Conservation (phyloP, 2,329 filamentous ascomycete genomes). For the Ceratocystis cacaofunesta region DNA sequence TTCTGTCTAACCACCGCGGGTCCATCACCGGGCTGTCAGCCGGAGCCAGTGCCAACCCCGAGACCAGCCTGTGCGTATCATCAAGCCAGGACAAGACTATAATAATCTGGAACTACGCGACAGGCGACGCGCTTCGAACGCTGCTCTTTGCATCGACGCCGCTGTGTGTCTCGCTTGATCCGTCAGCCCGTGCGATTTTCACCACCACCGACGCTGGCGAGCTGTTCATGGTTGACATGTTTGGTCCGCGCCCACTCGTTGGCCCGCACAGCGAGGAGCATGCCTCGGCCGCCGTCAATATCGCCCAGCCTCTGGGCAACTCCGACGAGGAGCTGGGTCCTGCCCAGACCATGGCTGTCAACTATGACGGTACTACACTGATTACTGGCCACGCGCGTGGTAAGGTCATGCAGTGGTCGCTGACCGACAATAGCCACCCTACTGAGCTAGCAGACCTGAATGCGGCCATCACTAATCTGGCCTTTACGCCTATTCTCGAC, state of each 20-base stretch:
- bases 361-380: constrained; percentile 67
- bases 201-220: constrained; percentile 67
- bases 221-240: constrained; percentile 65
- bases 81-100: constrained; percentile 75
- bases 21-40: constrained; percentile 50
- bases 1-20: constrained; percentile 62
- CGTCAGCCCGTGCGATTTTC: constrained; percentile 69
- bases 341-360: constrained; percentile 54
- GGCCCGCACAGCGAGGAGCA: constrained; percentile 35
- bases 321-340: constrained; percentile 50
- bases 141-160: constrained; percentile 64
- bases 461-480: constrained; percentile 67
- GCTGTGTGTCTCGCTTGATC: constrained; percentile 60
- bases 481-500: constrained; percentile 48
- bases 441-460: constrained; percentile 58
- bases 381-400: constrained; percentile 71
- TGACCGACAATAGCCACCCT: constrained; percentile 53
- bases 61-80: constrained; percentile 71
- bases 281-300: constrained; percentile 42
- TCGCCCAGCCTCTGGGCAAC: constrained; percentile 38
- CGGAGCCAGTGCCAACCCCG: constrained; percentile 50
- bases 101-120: constrained; percentile 84
- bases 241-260: constrained; percentile 41
- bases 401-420: constrained; percentile 66
- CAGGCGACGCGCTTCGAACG: constrained; percentile 61